These are phyloP conservation scores for Geotrichum candidum DNA, from an alignment of 1,139 yeast species.

Conservation along the genomic window DNA sequence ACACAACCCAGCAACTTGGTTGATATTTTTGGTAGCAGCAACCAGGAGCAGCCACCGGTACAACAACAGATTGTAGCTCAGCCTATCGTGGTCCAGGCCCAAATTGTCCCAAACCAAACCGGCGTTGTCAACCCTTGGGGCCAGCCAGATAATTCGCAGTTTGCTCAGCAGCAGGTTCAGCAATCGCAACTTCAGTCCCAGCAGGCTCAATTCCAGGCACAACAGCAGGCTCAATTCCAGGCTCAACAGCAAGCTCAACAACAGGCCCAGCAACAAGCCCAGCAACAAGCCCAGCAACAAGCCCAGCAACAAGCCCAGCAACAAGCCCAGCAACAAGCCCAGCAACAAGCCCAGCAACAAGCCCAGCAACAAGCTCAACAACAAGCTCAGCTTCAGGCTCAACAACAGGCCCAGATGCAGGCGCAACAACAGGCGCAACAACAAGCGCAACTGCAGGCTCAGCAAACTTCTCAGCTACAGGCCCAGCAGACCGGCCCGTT, in stretches of 20 bases:
- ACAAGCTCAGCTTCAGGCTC: constrained; percentile 13
- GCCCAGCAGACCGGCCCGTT: neutral
- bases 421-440: constrained; percentile 12
- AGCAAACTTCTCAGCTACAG: constrained; percentile 8
- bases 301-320: constrained; percentile 17
- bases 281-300: constrained; percentile 18
- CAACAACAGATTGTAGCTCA: constrained; percentile 1
- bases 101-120: constrained; percentile 19
- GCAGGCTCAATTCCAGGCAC: constrained; percentile 6
- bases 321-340: constrained; percentile 20
- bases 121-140: constrained; percentile 17
- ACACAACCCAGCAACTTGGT: constrained; percentile 17
- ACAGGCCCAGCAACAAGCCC: constrained; percentile 12
- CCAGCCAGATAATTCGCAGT: constrained; percentile 16
- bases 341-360: constrained; percentile 16
- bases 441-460: constrained; percentile 23
- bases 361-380: constrained; percentile 20
- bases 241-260: constrained; percentile 20
- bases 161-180: constrained; percentile 15
- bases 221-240: constrained; percentile 19
- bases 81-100: constrained; percentile 11
- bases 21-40: constrained; percentile 4
- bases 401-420: constrained; percentile 18
- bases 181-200: neutral
- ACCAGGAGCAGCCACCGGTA: constrained; percentile 8